Conservation (phyloP, 139 green algal species). For the Raphidocelis subcapitata region DNA sequence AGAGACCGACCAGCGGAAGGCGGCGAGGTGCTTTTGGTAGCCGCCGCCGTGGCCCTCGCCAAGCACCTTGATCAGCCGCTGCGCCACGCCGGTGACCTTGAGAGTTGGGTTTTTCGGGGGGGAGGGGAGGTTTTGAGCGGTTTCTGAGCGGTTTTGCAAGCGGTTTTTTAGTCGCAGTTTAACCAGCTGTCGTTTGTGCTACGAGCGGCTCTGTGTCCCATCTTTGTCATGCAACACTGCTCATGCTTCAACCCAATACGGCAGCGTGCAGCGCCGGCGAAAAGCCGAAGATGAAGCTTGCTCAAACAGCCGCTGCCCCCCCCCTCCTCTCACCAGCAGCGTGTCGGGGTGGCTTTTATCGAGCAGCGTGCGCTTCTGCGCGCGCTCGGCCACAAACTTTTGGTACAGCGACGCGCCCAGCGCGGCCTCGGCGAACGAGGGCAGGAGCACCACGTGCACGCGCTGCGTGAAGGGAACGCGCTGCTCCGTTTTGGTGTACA, state of each 20-base stretch:
- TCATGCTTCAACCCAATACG: too few species aligned
- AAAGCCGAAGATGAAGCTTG: too few species aligned
- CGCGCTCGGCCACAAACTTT: conserved; percentile 17
- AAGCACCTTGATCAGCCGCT: conserved; percentile 21
- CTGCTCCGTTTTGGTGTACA: conserved; percentile 26
- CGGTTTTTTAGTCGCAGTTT: too few species aligned
- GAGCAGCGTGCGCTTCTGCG: conserved; percentile 24
- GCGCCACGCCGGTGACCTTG: not conserved
- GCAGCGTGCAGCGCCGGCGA: too few species aligned
- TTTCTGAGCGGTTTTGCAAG: too few species aligned
- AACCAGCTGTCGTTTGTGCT: too few species aligned
- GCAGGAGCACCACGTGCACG: not conserved
- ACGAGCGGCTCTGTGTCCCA: too few species aligned
- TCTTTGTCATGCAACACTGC: too few species aligned
- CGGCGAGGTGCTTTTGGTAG: conserved; percentile 23
- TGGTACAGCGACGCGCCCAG: conserved; percentile 23
- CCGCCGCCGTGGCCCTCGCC: not conserved
- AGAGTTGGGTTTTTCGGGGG: too few species aligned
- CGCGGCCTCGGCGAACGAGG: conserved; percentile 8
- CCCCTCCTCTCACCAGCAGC: not conserved
- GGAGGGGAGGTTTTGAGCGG: too few species aligned
- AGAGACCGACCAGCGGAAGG: not conserved
- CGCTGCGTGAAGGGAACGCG: not conserved
- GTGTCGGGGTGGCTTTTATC: conserved; percentile 18
- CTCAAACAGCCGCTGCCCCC: too few species aligned